A percentile compares a stretch with the other conserved stretches of the same genome.
These are phyloP conservation scores for Fusarium oligoseptatum DNA, from an alignment of 2,329 filamentous ascomycete species.

Conservation along the genomic window DNA sequence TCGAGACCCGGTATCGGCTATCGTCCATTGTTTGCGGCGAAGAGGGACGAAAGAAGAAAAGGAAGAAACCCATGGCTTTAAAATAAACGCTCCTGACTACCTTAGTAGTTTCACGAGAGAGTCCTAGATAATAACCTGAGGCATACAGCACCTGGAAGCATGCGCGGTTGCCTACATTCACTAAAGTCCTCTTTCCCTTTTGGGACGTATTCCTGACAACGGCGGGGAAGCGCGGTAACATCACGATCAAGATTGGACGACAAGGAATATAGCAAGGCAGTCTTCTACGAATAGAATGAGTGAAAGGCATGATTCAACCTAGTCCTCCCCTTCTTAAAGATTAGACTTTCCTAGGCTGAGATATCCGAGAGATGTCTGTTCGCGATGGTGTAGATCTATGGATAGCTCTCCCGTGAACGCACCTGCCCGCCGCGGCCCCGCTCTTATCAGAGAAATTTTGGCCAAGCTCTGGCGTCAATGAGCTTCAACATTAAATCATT, in stretches of 20 bases:
- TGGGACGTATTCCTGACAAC: constrained; percentile 28
- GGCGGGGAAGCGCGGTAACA: neutral
- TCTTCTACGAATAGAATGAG: neutral
- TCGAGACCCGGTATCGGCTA: neutral
- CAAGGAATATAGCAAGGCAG: neutral
- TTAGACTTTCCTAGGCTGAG: neutral
- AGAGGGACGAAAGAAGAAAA: constrained; percentile 1
- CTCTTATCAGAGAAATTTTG: constrained; percentile 27
- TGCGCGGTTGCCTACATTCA: constrained; percentile 33
- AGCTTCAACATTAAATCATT: constrained; percentile 10
- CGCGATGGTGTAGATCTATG: neutral
- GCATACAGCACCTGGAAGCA: constrained; percentile 23
- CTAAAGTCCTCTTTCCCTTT: constrained; percentile 44
- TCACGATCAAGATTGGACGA: neutral
- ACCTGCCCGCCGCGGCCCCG: neutral
- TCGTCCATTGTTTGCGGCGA: neutral
- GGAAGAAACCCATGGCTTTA: neutral
- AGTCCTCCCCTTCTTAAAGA: neutral
- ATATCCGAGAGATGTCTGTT: neutral
- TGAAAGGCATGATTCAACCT: neutral
- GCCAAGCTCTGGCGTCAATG: constrained; percentile 14
- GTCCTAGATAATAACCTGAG: constrained; percentile 44
- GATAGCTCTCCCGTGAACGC: neutral
- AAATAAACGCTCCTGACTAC: constrained; percentile 1
- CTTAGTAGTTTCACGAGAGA: constrained; percentile 20